phyloP scores from a whole-genome alignment of 2,329 filamentous ascomycete species.

The Trichoderma sp. region DNA sequence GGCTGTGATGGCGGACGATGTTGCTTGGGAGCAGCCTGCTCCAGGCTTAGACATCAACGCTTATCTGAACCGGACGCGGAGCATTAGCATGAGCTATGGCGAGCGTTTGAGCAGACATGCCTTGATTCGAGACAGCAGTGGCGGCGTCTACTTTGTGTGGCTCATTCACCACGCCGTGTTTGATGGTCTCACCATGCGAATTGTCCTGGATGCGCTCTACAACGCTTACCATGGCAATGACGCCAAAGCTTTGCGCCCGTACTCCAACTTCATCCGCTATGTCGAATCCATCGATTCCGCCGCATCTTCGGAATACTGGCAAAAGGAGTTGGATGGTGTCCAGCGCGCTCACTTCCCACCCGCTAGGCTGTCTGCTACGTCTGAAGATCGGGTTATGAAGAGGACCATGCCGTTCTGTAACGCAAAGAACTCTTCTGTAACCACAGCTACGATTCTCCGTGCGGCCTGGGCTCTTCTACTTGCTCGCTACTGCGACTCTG shows the following conservation, averaged over 20 bases:
- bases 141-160: constrained; percentile 22
- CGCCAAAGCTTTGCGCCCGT: background rate
- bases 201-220: constrained; percentile 21
- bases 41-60: constrained; percentile 9
- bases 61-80: constrained; percentile 11
- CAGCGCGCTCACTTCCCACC: constrained; percentile 21
- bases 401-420: constrained; percentile 31
- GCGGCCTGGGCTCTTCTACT: constrained; percentile 27
- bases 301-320: constrained; percentile 29
- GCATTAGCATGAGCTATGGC: constrained; percentile 24
- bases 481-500: constrained; percentile 24
- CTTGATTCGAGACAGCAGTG: constrained; percentile 17
- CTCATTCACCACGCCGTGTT: constrained; percentile 26
- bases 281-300: constrained; percentile 17
- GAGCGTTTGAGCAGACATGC: constrained; percentile 23
- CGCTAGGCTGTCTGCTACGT: constrained; percentile 8
- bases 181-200: constrained; percentile 20
- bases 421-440: constrained; percentile 6
- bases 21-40: constrained; percentile 1
- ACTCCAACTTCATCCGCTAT: constrained; percentile 22
- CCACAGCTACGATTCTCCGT: constrained; percentile 24
- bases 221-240: constrained; percentile 2
- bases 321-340: constrained; percentile 28
- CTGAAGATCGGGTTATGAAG: constrained; percentile 5
- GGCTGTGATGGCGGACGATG: constrained; percentile 14